These are phyloP conservation scores for Fusarium sp. DNA, from an alignment of 2,329 filamentous ascomycete species.

Conservation along the genomic window DNA sequence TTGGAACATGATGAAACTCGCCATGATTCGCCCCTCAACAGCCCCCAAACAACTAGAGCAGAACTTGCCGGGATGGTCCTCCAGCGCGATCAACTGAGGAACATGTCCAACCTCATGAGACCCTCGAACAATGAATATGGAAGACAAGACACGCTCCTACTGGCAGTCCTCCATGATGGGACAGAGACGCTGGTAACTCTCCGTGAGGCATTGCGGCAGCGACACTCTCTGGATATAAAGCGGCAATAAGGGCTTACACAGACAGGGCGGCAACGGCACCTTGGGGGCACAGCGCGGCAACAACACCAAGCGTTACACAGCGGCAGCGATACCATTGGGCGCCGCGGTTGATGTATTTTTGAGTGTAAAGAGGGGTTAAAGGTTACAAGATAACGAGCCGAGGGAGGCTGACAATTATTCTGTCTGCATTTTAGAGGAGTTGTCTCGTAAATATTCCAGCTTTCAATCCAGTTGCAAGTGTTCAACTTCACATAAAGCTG, in stretches of 20 bases:
- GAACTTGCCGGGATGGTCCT: neutral
- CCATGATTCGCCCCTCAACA: neutral
- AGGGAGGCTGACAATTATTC: neutral
- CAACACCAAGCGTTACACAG: neutral
- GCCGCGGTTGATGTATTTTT: no score
- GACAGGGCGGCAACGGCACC: neutral
- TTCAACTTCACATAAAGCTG: neutral
- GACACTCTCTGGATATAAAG: neutral
- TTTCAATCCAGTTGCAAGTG: neutral
- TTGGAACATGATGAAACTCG: fast-evolving
- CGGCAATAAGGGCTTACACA: neutral
- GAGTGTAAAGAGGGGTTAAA: neutral
- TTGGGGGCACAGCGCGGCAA: neutral
- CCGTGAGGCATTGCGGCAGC: neutral
- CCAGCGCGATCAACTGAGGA: no score
- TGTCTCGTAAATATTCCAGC: neutral
- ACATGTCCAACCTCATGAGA: neutral
- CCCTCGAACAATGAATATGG: fast-evolving
- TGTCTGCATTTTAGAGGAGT: neutral
- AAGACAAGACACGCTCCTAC: neutral
- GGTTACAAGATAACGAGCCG: neutral
- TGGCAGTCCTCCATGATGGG: neutral
- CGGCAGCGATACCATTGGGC: neutral
- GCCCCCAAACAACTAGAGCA: neutral
- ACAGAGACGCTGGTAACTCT: neutral